These are phyloP conservation scores for Bolboschoenoplectus hybrid DNA, from an alignment of 202 grass and related monocot species.

Conservation along the genomic window DNA sequence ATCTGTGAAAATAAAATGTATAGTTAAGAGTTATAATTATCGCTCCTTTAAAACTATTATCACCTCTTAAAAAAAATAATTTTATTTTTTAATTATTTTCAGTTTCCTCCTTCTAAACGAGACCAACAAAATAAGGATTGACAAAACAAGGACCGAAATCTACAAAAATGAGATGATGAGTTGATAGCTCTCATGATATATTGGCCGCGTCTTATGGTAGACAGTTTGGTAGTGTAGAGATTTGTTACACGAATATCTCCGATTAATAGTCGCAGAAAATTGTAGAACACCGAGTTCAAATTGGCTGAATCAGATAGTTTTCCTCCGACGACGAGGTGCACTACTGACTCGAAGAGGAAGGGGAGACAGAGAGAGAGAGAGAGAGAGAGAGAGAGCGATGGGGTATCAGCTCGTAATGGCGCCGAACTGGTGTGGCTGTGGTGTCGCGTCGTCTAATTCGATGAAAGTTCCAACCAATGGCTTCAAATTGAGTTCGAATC, in stretches of 20 bases:
- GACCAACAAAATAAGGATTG: too few relatives aligned
- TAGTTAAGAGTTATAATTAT: too few relatives aligned
- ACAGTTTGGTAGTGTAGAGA: too few relatives aligned
- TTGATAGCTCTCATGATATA: too few relatives aligned
- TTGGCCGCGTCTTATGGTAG: too few relatives aligned
- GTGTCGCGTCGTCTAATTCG: slow-evolving; percentile 14
- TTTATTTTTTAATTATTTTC: too few relatives aligned
- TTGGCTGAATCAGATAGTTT: neutral
- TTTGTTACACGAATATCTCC: neutral
- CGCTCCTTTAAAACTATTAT: too few relatives aligned
- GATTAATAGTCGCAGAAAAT: neutral
- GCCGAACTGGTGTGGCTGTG: slow-evolving; percentile 28
- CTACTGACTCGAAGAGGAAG: neutral
- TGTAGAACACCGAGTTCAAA: neutral
- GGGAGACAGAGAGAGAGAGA: neutral
- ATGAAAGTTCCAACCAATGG: neutral
- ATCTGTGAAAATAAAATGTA: too few relatives aligned
- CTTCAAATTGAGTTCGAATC: neutral
- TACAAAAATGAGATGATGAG: too few relatives aligned
- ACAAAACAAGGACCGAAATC: too few relatives aligned
- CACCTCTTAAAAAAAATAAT: too few relatives aligned
- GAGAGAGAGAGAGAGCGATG: slow-evolving; percentile 10
- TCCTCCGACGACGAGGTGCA: neutral
- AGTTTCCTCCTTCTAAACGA: too few relatives aligned
- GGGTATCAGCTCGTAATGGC: slow-evolving; percentile 16